Evolutionary conservation across 2,329 filamentous ascomycete species (phyloP), one percentile per base, ranked within the genome.

Genomic region (Apiospora saccharicola): DNA sequence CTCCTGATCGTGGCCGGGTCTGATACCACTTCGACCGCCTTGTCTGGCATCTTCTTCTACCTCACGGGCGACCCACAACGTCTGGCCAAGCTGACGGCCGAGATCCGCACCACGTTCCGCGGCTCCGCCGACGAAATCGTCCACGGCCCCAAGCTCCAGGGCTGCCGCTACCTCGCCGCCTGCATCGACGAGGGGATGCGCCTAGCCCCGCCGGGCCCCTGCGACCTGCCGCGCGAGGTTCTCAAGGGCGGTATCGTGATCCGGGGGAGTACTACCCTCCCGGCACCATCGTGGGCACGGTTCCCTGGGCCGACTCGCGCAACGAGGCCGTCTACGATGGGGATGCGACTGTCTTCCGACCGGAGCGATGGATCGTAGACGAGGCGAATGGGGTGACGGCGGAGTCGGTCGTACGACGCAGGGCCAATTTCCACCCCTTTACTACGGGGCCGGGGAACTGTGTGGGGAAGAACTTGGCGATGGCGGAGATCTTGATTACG

Each of bases 111-210:
- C 24, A 30, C 24, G 1, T 57, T 57, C 14, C 10, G 26, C 22
- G 24, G 16, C 24, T 57, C 51, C 4, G 24, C 24, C 14, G 24
- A 57, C 4, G 51, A 57, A 1, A 57, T 57, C 14, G 51, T 57
- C 24, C 24, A 16, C 6, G 71, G 76, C 0, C 74, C 75, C 1
- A 75, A 75, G 49, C 76, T 78, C 3, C 4, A 51, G 19, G 44
- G n/a, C 4, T 77, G 75, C 57, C 69, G 41, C 13, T 80, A 79
- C 53, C 70, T 79, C 2, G 57, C 61, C 4, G 76, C 78, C 1
- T 79, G 75, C 37, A 71, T 80, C 5, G 75, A 80, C n/a, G 78
- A 80, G 37, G 75, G 71, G 1, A 75, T 80, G 75, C 76, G 78
- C 0, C 67, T 80, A 3, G 43, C 71, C 6, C 77, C 76, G 0